Conservation (phyloP, 345 rosid genomes). For the Abelmoschus esculentus region DNA sequence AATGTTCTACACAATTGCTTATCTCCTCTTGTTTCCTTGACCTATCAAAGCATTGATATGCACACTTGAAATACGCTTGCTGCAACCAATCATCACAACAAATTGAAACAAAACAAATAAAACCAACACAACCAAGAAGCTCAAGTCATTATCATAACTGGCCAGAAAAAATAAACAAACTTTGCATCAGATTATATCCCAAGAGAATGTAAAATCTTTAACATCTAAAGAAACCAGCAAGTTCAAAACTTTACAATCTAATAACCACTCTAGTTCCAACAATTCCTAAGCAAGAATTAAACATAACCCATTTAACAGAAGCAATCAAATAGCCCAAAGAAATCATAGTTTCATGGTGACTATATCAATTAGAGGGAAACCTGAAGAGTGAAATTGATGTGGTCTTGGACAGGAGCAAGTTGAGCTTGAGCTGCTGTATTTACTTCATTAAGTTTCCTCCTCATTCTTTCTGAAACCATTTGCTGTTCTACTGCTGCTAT, state of each 20-base stretch:
- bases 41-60: constrained; percentile 87
- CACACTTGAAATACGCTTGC: constrained; percentile 97
- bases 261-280: background rate
- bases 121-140: background rate
- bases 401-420: constrained; percentile 72
- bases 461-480: constrained; percentile 56
- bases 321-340: background rate
- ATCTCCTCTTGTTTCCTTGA: constrained; percentile 70
- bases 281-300: background rate
- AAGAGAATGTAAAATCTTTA: background rate
- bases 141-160: background rate
- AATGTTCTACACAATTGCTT: constrained; percentile 63
- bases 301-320: background rate
- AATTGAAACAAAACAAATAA: background rate
- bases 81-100: constrained; percentile 28
- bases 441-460: constrained; percentile 58
- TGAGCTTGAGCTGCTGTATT: constrained; percentile 62
- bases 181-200: background rate
- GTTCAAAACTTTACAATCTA: background rate
- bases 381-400: constrained; percentile 88
- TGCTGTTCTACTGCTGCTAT: constrained; percentile 51
- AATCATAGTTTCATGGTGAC: background rate
- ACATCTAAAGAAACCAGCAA: background rate
- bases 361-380: constrained; percentile 22
- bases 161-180: background rate